Evolutionary conservation across 805 yeast species (phyloP).

Genomic region (Nakazawaea anatomiae): DNA sequence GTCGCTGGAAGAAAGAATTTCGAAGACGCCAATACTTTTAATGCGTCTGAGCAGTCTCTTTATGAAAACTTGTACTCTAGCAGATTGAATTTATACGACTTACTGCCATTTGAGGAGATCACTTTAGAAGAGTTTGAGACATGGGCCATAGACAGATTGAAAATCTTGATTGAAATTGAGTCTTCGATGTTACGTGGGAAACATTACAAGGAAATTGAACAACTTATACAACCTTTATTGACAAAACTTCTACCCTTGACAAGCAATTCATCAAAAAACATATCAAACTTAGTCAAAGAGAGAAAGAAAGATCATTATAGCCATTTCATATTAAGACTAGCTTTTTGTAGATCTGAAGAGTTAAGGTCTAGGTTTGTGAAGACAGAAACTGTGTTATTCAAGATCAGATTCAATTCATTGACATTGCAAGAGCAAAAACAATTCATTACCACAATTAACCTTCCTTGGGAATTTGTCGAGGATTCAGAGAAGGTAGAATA

Average conservation of each 20-base stretch:
- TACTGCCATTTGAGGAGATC: constrained; percentile 80
- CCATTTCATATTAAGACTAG: constrained; percentile 82
- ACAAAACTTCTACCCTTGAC: constrained; percentile 61
- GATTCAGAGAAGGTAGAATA: constrained; percentile 53
- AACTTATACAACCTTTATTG: constrained; percentile 58
- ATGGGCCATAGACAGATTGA: constrained; percentile 92
- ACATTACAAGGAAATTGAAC: constrained; percentile 57
- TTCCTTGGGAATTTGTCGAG: constrained; percentile 67
- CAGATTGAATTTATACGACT: constrained; percentile 66
- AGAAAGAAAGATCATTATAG: constrained; percentile 88
- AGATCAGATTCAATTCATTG: constrained; percentile 60
- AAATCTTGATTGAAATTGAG: constrained; percentile 80
- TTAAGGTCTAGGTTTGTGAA: constrained; percentile 71
- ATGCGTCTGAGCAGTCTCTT: constrained; percentile 27
- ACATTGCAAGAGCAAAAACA: constrained; percentile 61
- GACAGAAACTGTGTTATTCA: constrained; percentile 72
- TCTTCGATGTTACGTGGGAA: constrained; percentile 62
- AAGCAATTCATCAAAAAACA: constrained; percentile 28
- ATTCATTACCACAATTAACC: constrained; percentile 59
- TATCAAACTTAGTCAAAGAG: constrained; percentile 43
- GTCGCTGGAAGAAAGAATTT: constrained; percentile 70
- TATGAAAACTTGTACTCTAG: constrained; percentile 41
- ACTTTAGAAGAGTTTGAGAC: constrained; percentile 88
- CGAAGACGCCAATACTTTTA: constrained; percentile 26
- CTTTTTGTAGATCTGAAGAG: constrained; percentile 85